Conservation (phyloP, 306 rosid species). For the Prunus mume region DNA sequence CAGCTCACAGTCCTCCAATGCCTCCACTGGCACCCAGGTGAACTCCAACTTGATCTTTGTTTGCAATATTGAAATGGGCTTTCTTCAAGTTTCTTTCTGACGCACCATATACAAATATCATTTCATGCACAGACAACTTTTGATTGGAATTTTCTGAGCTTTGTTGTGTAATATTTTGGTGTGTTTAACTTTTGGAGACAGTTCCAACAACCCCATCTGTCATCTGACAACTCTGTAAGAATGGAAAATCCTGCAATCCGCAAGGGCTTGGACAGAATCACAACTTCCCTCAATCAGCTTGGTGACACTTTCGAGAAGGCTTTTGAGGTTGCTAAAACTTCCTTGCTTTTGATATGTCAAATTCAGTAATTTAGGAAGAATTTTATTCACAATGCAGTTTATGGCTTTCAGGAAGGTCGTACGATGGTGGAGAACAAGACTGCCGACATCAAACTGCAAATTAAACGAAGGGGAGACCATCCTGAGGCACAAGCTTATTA, state of each 20-base stretch:
- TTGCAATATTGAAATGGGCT: neutral
- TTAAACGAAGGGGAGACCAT: slow-evolving; percentile 51
- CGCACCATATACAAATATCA: neutral
- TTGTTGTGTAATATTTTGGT: slow-evolving; percentile 4
- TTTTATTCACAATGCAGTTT: neutral
- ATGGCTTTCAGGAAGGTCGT: slow-evolving; percentile 63
- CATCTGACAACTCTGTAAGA: slow-evolving; percentile 37
- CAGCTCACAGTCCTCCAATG: slow-evolving; percentile 32
- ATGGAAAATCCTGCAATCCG: slow-evolving; percentile 63
- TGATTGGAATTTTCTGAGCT: neutral
- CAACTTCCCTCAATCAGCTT: slow-evolving; percentile 83
- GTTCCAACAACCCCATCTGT: slow-evolving; percentile 47
- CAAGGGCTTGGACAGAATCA: slow-evolving; percentile 74
- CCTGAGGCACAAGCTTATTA: slow-evolving; percentile 32
- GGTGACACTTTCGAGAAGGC: slow-evolving; percentile 96
- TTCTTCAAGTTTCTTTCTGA: neutral
- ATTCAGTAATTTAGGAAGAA: neutral
- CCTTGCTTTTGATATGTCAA: neutral
- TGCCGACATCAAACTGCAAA: slow-evolving; percentile 76
- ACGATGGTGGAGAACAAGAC: slow-evolving; percentile 77
- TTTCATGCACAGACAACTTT: neutral
- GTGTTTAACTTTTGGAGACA: slow-evolving; percentile 1
- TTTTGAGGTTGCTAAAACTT: slow-evolving; percentile 52
- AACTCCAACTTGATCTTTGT: neutral
- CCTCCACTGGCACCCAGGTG: slow-evolving; percentile 54